phyloP scores from a whole-genome alignment of 2,329 filamentous ascomycete genomes.

The Diaporthe vaccinii region DNA sequence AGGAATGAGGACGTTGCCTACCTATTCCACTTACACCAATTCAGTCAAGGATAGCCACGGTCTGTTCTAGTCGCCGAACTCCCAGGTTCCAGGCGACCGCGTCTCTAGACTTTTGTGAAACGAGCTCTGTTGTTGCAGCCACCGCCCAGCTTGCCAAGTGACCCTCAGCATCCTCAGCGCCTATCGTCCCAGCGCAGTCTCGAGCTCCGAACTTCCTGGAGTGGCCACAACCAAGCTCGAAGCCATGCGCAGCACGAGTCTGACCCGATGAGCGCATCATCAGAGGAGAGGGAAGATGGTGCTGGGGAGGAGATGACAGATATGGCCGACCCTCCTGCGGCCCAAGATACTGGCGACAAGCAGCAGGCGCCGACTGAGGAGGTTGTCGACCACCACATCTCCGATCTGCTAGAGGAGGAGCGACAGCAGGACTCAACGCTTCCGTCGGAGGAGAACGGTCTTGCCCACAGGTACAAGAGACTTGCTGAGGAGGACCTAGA shows the following conservation, averaged over 20 bases:
- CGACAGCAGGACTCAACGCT: constrained; percentile 45
- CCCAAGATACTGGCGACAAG: constrained; percentile 57
- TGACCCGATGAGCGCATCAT: constrained; percentile 78
- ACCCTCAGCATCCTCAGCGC: background rate
- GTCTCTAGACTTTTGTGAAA: constrained; percentile 1
- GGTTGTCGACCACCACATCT: constrained; percentile 52
- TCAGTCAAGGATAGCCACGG: background rate
- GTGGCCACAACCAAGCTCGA: background rate
- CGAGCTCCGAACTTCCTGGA: constrained; percentile 28
- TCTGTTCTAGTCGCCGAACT: background rate
- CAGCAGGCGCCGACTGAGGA: constrained; percentile 53
- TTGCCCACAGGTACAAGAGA: constrained; percentile 59
- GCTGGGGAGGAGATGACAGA: constrained; percentile 61
- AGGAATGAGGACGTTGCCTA: constrained; percentile 19
- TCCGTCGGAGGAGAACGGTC: constrained; percentile 50
- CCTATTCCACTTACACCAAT: constrained; percentile 20
- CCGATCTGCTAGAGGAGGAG: constrained; percentile 54
- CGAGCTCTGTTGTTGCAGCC: background rate
- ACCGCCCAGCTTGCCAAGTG: constrained; percentile 16
- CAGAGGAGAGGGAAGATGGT: constrained; percentile 72
- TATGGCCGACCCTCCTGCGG: constrained; percentile 59
- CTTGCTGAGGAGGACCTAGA: constrained; percentile 59
- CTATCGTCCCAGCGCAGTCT: constrained; percentile 2
- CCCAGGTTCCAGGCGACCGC: background rate
- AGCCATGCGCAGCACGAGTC: constrained; percentile 49